Conservation (phyloP, 2,329 filamentous ascomycete genomes). For the Alternaria brassicicola region DNA sequence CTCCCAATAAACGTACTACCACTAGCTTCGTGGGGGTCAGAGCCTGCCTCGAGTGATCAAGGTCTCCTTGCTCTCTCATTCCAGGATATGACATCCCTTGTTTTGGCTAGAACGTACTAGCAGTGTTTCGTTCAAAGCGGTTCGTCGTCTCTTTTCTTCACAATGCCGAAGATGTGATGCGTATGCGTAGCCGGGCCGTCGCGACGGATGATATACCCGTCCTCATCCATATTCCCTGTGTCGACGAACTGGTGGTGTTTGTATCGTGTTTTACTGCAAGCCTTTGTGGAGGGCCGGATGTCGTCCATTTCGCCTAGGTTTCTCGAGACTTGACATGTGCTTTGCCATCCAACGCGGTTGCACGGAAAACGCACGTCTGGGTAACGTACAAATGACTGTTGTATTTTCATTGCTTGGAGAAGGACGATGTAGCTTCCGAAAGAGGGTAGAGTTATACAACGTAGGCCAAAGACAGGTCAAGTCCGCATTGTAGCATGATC, state of each 20-base stretch:
- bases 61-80: not conserved
- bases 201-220: not conserved
- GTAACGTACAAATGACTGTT: not conserved
- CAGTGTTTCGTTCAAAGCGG: slow-evolving; percentile 48
- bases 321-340: slow-evolving; percentile 59
- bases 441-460: not conserved
- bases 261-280: not conserved
- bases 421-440: not conserved
- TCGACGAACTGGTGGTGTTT: not conserved
- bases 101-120: slow-evolving; percentile 56
- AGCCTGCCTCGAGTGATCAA: not conserved
- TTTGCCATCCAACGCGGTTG: slow-evolving; percentile 58
- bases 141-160: slow-evolving; percentile 42
- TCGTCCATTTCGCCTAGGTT: slow-evolving; percentile 60
- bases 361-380: slow-evolving; percentile 55
- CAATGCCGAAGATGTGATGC: slow-evolving; percentile 43
- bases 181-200: slow-evolving; percentile 43
- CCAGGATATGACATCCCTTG: slow-evolving; percentile 48
- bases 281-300: not conserved
- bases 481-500: not conserved
- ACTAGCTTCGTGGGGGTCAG: not conserved
- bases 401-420: not conserved
- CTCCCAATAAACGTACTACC: not conserved
- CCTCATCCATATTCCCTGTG: not conserved
- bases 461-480: not conserved